Conservation (phyloP, 148 eudicot species). For the Camellia japonica region DNA sequence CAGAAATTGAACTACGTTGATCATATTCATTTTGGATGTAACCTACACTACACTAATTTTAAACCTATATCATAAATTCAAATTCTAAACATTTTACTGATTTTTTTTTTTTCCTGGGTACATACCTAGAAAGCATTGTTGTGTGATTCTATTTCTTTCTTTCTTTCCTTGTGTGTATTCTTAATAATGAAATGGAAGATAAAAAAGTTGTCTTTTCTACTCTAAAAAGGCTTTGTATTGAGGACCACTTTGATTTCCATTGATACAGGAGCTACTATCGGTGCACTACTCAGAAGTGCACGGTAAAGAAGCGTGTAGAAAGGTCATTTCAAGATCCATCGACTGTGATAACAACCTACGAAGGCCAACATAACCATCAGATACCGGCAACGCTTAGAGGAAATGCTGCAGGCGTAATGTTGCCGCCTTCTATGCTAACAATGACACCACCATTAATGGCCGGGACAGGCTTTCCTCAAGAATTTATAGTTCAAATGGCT, state of each 20-base stretch:
- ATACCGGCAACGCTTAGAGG: constrained; percentile 77
- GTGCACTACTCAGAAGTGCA: constrained; percentile 57
- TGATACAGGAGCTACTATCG: constrained; percentile 47
- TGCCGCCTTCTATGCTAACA: constrained; percentile 45
- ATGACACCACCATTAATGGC: constrained; percentile 24
- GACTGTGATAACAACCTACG: constrained; percentile 51
- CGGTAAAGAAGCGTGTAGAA: constrained; percentile 55
- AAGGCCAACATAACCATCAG: constrained; percentile 55
- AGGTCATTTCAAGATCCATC: constrained; percentile 52
- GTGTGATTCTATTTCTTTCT: not conserved
- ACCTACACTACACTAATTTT: too few species aligned
- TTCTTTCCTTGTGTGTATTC: not conserved
- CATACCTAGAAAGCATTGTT: too few species aligned
- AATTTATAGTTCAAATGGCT: constrained; percentile 26
- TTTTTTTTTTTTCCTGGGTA: too few species aligned
- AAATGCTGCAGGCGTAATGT: constrained; percentile 38
- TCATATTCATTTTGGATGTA: too few species aligned
- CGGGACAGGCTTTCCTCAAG: constrained; percentile 32
- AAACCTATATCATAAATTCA: too few species aligned
- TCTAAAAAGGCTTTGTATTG: not conserved
- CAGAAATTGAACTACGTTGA: not conserved
- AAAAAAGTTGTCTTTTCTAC: not conserved
- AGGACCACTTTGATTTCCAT: not conserved
- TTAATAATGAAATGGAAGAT: not conserved
- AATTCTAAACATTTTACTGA: too few species aligned